Evolutionary conservation across 106 monocot genomes (phyloP).

Genomic region (Dactylorhiza incarnata): DNA sequence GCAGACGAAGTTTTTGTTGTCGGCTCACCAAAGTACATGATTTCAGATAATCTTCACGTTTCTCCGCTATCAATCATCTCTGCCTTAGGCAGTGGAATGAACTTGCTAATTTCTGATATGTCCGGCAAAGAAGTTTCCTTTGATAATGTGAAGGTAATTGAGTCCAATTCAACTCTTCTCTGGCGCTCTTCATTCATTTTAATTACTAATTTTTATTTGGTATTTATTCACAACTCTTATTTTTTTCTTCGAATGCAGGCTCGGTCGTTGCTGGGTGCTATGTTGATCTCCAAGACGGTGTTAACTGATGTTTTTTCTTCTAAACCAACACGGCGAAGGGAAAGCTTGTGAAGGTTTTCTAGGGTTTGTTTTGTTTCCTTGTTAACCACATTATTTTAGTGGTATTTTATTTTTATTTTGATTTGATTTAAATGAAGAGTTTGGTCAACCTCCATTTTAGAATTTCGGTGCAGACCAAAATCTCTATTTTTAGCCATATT

Average conservation of each 20-base stretch:
- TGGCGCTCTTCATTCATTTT: not conserved
- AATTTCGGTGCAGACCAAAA: too few species aligned
- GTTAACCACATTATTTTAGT: too few species aligned
- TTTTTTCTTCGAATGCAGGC: not conserved
- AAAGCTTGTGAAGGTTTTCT: too few species aligned
- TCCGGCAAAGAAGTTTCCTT: not conserved
- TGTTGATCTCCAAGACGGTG: not conserved
- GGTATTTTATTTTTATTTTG: too few species aligned
- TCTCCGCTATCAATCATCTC: constrained; percentile 2
- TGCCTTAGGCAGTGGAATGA: not conserved
- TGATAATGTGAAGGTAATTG: not conserved
- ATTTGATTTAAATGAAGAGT: too few species aligned
- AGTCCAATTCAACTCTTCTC: not conserved
- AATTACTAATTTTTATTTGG: not conserved
- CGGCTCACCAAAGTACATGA: not conserved
- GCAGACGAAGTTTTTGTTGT: too few species aligned
- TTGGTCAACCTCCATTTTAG: too few species aligned
- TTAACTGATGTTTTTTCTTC: not conserved
- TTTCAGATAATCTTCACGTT: not conserved
- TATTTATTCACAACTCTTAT: not conserved
- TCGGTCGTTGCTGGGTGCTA: not conserved
- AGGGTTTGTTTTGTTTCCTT: too few species aligned
- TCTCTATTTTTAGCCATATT: too few species aligned
- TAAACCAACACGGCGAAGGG: too few species aligned
- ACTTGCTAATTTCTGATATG: not conserved